Percentiles rank a stretch among this genome's conserved stretches.
Conservation (phyloP, 2,329 filamentous ascomycete genomes). For the Diplodia corticola region DNA sequence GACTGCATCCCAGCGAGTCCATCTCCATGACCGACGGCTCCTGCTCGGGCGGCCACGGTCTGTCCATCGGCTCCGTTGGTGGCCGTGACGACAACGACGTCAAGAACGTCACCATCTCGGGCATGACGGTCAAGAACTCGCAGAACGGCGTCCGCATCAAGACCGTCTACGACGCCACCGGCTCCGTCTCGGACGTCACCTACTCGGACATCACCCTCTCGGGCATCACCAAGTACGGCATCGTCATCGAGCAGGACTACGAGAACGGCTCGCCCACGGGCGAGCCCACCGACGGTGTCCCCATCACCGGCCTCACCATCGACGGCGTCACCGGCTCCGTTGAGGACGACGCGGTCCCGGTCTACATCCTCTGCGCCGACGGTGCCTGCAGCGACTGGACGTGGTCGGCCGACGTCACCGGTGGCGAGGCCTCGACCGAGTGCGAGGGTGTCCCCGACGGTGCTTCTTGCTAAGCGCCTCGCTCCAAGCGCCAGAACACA, state of each 20-base stretch:
- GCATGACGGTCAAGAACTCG: conserved; percentile 49
- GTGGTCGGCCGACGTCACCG: conserved; percentile 47
- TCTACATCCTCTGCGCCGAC: conserved; percentile 59
- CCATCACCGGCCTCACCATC: conserved; percentile 48
- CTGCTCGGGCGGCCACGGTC: conserved; percentile 52
- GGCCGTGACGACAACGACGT: conserved; percentile 55
- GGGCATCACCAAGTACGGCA: conserved; percentile 51
- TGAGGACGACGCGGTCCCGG: conserved; percentile 36
- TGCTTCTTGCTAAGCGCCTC: conserved; percentile 35
- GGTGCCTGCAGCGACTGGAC: conserved; percentile 57
- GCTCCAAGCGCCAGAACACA: background rate
- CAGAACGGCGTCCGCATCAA: conserved; percentile 58
- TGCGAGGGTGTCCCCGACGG: conserved; percentile 40
- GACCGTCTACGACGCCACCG: conserved; percentile 53
- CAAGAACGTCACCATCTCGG: conserved; percentile 49
- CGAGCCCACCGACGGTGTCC: conserved; percentile 50
- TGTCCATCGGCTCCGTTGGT: conserved; percentile 58
- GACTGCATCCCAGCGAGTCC: too few relatives aligned
- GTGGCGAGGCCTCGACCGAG: conserved; percentile 39
- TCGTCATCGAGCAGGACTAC: conserved; percentile 56
- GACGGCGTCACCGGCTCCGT: conserved; percentile 45
- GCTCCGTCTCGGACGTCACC: conserved; percentile 50
- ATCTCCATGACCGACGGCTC: conserved; percentile 26
- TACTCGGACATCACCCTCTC: conserved; percentile 51
- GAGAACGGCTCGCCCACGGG: conserved; percentile 48